Evolutionary conservation across 306 rosid species (phyloP).

Genomic region (Quercus variabilis): DNA sequence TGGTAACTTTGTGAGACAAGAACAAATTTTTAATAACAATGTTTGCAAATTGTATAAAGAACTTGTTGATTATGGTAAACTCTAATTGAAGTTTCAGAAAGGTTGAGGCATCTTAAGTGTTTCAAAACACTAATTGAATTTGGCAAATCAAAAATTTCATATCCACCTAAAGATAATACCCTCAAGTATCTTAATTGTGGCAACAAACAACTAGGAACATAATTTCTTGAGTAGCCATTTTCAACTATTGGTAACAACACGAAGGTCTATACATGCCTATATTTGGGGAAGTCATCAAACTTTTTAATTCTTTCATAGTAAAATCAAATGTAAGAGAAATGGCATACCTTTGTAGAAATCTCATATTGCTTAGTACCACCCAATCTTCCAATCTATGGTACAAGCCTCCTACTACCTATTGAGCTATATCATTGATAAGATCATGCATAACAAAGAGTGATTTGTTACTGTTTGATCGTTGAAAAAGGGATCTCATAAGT

Average conservation of each 20-base stretch:
- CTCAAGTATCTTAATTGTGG: neutral
- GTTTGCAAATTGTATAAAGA: too few species aligned
- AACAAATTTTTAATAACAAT: too few species aligned
- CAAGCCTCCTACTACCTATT: neutral
- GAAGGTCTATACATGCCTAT: too few species aligned
- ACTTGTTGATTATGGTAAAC: too few species aligned
- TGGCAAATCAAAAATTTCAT: neutral
- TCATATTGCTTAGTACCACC: neutral
- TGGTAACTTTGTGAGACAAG: too few species aligned
- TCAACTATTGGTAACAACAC: neutral
- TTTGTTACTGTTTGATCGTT: neutral
- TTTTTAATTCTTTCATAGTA: neutral
- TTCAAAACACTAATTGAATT: too few species aligned
- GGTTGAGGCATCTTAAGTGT: too few species aligned
- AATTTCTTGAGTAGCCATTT: neutral
- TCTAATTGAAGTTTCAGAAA: too few species aligned
- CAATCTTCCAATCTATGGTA: too few species aligned
- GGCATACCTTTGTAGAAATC: neutral
- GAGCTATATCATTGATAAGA: slow-evolving; percentile 3
- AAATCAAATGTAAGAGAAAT: neutral
- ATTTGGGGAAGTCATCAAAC: neutral
- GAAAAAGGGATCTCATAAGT: neutral
- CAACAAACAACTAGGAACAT: neutral
- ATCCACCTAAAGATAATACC: neutral
- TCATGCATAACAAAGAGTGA: neutral